A percentile compares a stretch with the other conserved stretches of the same genome.
phyloP scores from a whole-genome alignment of 164 flowering plant genomes.

The Cinnamomum chago region DNA sequence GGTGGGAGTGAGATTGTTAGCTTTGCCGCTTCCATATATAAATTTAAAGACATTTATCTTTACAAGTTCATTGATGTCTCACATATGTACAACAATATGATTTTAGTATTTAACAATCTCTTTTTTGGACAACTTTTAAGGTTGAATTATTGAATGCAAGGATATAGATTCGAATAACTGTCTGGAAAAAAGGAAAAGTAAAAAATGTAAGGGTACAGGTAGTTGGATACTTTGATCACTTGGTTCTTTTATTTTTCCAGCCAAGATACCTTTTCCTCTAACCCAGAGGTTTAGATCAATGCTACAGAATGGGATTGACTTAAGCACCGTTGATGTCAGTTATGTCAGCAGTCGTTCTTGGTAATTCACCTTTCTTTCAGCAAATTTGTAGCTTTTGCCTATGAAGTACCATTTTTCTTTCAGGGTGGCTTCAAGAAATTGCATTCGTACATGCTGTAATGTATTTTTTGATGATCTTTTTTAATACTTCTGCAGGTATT shows the following conservation, averaged over 20 bases:
- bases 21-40: no score
- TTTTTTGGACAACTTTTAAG: not conserved
- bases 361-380: slow-evolving; percentile 33
- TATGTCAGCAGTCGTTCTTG: slow-evolving; percentile 99
- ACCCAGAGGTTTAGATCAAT: slow-evolving; percentile 97
- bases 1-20: no score
- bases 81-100: not conserved
- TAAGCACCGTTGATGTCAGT: slow-evolving; percentile 99
- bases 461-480: slow-evolving; percentile 11
- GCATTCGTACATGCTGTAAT: not conserved
- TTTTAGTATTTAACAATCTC: not conserved
- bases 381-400: not conserved
- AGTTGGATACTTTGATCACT: not conserved
- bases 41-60: not conserved
- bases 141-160: not conserved
- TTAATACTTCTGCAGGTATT: slow-evolving; percentile 59
- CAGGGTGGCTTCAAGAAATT: not conserved
- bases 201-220: no score
- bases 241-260: slow-evolving; percentile 31
- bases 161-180: not conserved
- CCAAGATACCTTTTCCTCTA: slow-evolving; percentile 95
- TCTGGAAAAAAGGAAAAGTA: no score
- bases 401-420: slow-evolving; percentile 1
- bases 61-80: not conserved
- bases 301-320: slow-evolving; percentile 97